Evolutionary conservation across 176 grass and related monocot species (phyloP).

Genomic region (Aegilops speltoides): DNA sequence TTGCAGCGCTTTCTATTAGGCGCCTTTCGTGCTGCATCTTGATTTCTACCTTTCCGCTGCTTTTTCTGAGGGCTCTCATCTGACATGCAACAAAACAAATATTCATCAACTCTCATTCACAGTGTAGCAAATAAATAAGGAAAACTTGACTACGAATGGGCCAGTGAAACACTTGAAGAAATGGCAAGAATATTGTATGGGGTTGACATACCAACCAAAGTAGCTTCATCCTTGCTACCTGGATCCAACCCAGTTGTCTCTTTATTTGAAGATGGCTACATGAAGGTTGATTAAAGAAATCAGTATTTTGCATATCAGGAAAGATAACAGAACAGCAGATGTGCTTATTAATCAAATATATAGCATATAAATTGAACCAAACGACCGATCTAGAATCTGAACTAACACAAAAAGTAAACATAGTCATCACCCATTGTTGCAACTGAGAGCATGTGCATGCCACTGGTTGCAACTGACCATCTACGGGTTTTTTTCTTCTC

Average conservation of each 20-base stretch:
- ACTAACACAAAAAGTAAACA: not conserved
- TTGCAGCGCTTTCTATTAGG: conserved; percentile 56
- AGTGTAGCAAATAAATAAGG: conserved; percentile 16
- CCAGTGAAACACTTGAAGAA: conserved; percentile 3
- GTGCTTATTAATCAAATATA: not conserved
- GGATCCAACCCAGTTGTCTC: conserved; percentile 26
- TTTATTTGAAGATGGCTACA: conserved; percentile 39
- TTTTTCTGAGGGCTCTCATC: conserved; percentile 64
- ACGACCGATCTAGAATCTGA: not conserved
- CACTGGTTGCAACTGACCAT: not conserved
- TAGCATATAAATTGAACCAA: conserved; percentile 10
- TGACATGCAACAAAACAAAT: conserved; percentile 31
- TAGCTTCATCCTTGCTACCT: conserved; percentile 41
- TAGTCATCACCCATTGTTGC: not conserved
- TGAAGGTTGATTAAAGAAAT: conserved; percentile 27
- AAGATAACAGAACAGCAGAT: conserved; percentile 7
- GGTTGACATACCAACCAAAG: conserved; percentile 43
- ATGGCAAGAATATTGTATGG: not conserved
- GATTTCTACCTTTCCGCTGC: conserved; percentile 49
- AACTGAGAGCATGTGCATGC: not conserved
- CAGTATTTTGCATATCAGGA: conserved; percentile 17
- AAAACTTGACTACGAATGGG: not conserved
- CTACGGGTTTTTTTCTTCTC: not conserved
- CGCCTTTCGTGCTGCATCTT: conserved; percentile 39
- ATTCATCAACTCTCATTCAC: conserved; percentile 2